Conservation (phyloP, 352 stramenopile species). For the Phytophthora cryptogea region DNA sequence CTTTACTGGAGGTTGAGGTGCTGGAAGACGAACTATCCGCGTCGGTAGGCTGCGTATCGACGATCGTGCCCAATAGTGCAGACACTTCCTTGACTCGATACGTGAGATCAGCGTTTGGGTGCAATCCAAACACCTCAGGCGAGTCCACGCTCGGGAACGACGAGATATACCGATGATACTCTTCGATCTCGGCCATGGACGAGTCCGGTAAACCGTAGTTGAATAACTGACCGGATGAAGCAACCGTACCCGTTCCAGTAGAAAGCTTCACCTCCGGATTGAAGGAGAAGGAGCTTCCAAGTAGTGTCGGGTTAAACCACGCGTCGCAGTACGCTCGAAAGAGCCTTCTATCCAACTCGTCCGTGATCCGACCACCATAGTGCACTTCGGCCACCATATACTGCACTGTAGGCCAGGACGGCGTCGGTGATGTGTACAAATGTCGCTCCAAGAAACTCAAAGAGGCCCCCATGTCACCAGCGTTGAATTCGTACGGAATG, state of each 20-base stretch:
- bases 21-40: constrained; percentile 22
- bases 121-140: constrained; percentile 80
- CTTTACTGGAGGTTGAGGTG: constrained; percentile 18
- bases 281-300: constrained; percentile 71
- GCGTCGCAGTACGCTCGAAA: constrained; percentile 78
- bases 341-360: constrained; percentile 75
- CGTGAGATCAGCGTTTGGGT: constrained; percentile 80
- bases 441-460: constrained; percentile 77
- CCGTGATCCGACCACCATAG: constrained; percentile 82
- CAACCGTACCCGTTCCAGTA: constrained; percentile 19
- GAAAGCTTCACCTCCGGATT: constrained; percentile 55
- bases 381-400: constrained; percentile 87
- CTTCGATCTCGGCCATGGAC: constrained; percentile 54
- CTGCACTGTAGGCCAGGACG: constrained; percentile 76
- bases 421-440: constrained; percentile 55
- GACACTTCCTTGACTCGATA: constrained; percentile 82
- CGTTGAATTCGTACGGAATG: constrained; percentile 84
- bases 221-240: constrained; percentile 36
- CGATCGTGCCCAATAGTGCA: constrained; percentile 58
- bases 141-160: constrained; percentile 74
- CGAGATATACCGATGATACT: constrained; percentile 67
- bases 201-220: constrained; percentile 60
- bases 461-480: constrained; percentile 63
- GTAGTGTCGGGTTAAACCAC: constrained; percentile 69
- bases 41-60: constrained; percentile 72